A percentile compares a stretch with the other conserved stretches of the same genome.
phyloP scores from a whole-genome alignment of 78 protist species.

The Cavenderia fasciculata region DNA sequence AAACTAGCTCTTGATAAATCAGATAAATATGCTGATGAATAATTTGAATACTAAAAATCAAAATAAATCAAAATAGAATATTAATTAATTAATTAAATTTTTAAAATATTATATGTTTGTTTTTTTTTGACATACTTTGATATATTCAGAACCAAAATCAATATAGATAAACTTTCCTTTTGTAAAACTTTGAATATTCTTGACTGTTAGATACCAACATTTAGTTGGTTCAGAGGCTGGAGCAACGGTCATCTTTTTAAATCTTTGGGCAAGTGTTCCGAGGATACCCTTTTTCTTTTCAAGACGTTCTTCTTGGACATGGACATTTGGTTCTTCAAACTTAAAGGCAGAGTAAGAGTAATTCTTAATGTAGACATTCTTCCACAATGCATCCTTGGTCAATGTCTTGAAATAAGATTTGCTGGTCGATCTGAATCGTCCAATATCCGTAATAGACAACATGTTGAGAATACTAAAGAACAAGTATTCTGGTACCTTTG shows the following conservation, averaged over 20 bases:
- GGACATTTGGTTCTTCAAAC: not conserved
- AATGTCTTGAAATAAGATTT: not conserved
- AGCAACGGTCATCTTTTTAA: not conserved
- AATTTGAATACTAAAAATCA: no score
- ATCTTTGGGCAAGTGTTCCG: not conserved
- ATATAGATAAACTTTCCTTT: not conserved
- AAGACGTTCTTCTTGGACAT: not conserved
- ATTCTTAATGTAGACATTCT: not conserved
- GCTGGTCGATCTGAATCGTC: not conserved
- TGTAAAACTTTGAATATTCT: not conserved
- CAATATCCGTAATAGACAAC: not conserved
- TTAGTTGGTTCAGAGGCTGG: not conserved
- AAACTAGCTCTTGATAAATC: not conserved
- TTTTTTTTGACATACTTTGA: constrained; percentile 2
- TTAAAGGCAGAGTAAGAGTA: not conserved
- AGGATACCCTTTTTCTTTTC: not conserved
- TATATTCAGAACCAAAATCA: constrained; percentile 11
- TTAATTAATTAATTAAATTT: no score
- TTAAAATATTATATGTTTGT: no score
- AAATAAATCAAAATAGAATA: no score
- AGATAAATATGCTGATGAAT: no score
- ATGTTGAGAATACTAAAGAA: not conserved
- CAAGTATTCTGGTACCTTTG: constrained; percentile 13
- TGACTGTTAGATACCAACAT: constrained; percentile 22
- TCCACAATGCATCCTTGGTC: constrained; percentile 34